Base-by-base conservation (phyloP, 805 yeast species). In the Zygoascus flipseniorum region DNA sequence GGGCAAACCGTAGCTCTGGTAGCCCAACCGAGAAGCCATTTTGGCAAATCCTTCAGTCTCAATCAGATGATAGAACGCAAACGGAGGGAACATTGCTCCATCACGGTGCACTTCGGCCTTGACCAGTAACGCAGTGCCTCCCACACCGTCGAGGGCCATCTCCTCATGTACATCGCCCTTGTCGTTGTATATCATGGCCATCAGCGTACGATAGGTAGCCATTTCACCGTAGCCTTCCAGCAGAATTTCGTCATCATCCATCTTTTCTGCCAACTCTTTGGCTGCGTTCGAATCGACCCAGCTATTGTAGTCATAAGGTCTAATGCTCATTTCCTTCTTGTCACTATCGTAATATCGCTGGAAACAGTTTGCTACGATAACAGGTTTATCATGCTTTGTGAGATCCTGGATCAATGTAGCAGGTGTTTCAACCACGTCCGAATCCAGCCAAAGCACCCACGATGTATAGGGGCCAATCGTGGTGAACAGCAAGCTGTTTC, bases 21-120 rank as follows among this genome's bases (percentile, higher is more conserved):
- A 90, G 32, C 96, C 96, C 58, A 93, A 76, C 62, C 98, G 77
- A 69, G 89, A 89, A 45, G 96, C 97, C 98, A 93, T 93, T 70
- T 65, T 86, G 83, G 77, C 97, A 71, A 93, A 93, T 16, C 99
- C 99, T 72, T 93, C 99, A 9, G 97, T 90, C 74, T 93, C 99
- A 58, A 93, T 89, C 69, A 93, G 77, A 69, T 93, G 96, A 69
- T 92, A 90, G 76, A 93, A 93, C 56, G 99, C 93, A 80, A 93
- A 93, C 49, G 95, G 87, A 16, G 99, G 99, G 80, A 93, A 93
- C 97, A 93, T 92, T 52, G 98, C 98, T 50, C 99, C 99, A 69
- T 93, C 99, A 68, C 99, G 79, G 71, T 93, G 99, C 52, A 93
- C 99, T 61, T 90, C 97, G 10, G 97, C 96, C 66, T 92, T 89